These are phyloP conservation scores for Macrophomina tecta DNA, from an alignment of 2,329 filamentous ascomycete genomes.

Conservation along the genomic window DNA sequence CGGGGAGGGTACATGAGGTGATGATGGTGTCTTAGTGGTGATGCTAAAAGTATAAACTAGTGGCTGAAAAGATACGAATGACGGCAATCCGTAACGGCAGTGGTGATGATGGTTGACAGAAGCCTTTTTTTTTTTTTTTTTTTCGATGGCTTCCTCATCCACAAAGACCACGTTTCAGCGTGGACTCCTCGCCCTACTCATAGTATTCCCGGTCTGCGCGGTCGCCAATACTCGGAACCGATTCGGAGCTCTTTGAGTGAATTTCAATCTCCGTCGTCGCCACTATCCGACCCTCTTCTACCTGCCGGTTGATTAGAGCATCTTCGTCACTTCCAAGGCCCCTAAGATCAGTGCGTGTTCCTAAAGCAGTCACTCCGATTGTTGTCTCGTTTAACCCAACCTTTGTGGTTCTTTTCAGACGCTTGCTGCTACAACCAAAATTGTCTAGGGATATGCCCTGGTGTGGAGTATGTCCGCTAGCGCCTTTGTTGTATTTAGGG, in stretches of 20 bases:
- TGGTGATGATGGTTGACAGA: too few species aligned
- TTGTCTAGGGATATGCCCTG: slow-evolving; percentile 17
- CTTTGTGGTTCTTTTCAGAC: neutral
- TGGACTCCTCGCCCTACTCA: too few species aligned
- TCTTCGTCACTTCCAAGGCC: slow-evolving; percentile 9
- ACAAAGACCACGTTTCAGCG: too few species aligned
- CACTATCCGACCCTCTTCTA: neutral
- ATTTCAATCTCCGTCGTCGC: slow-evolving; percentile 12
- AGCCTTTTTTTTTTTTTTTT: too few species aligned
- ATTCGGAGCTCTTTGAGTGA: slow-evolving; percentile 4
- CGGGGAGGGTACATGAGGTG: too few species aligned
- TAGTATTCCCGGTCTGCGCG: too few species aligned
- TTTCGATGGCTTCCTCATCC: too few species aligned
- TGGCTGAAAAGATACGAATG: too few species aligned
- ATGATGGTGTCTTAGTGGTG: too few species aligned
- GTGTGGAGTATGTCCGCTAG: neutral
- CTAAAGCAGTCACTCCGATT: neutral
- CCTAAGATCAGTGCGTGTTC: neutral
- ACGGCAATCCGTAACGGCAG: too few species aligned
- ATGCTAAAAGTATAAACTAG: too few species aligned
- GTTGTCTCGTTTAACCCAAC: slow-evolving; percentile 16
- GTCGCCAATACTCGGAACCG: neutral
- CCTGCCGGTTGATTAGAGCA: neutral
- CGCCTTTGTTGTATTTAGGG: neutral
- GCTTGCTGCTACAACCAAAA: neutral